Evolutionary conservation across 352 stramenopile species (phyloP), one percentile per base, ranked within the genome.

Genomic region (Thraustochytrium striatum): DNA sequence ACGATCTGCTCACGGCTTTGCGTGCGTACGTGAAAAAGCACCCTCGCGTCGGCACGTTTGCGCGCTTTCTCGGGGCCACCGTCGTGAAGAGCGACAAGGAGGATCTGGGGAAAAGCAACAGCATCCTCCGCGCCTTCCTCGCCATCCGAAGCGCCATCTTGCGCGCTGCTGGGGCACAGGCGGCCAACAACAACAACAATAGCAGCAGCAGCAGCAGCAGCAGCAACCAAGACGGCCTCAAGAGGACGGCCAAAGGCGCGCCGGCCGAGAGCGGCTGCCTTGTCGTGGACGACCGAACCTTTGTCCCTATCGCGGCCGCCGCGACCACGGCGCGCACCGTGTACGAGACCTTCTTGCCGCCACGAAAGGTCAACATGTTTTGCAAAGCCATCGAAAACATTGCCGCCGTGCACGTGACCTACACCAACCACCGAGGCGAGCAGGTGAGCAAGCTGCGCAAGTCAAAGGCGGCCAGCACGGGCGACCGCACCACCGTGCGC

Each of bases 11-110:
- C 16, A 8, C 28, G 36, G 50, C 69, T 21, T 21, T 73, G 32
- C 69, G 52, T 21, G 52, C 69, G 35, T 52, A 79, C 35, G 30
- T 79, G 50, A 79, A 79, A 41, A 79, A 79, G 43, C 69, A 79
- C 30, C 13, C 69, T n/a, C 50, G 69, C 3, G n/a, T 79, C 35
- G 53, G 43, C 11, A 21, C 72, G 11, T 79, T 79, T 69, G 69
- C 69, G 3, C 69, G 69, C 30, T 79, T 79, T 11, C 69, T 79
- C 16, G 50, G 43, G 19, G 69, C 69, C 33, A 53, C 16, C 38
- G 28, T 47, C 16, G 59, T 41, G n/a, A 78, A 69, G 36, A 16
- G 28, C 61, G 28, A 43, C 13, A 44, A 62, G 5, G n/a, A 61
- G 16, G 25, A 79, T 19, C 50, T 9, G 25, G 35, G 72, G 0